Base-by-base conservation (phyloP, 2,329 filamentous ascomycete species). In the Cladosporium cucumerinum region DNA sequence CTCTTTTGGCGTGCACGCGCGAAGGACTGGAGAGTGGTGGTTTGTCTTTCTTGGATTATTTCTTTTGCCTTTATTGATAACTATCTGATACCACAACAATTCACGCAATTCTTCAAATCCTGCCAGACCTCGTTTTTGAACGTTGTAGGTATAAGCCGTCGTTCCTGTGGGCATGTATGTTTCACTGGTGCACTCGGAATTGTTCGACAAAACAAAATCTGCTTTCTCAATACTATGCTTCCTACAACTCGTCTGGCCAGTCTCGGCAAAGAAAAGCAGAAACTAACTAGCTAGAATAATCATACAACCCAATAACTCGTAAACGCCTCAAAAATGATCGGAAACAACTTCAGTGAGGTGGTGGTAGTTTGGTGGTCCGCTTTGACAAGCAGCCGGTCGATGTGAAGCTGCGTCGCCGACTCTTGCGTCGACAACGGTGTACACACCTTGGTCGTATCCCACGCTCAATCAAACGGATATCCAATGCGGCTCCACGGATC, bases 401-500 rank as follows among this genome's bases (percentile, higher is more conserved):
- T 11, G 26, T n/a, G 25, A 21, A 54, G 10, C 54, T 39, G 28
- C 30, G 18, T 8, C 5, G 30, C 11, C 18, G 4, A 34, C 12
- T 16, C n/a, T 16, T 21, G n/a, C 32, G 2, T 36, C 8, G 30
- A 10, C 49, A 10, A n/a, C 5, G 25, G 10, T 52, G 49, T 26
- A 4, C 11, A 14, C 21, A 10, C 28, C 51, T 7, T n/a, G n/a
- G 2, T 21, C 51, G 26, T n/a, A 10, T 21, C 12, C 30, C 32
- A 23, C n/a, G 26, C 36, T 49, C 57, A 60, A 32, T 61, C 46
- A n/a, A 61, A 61, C 2, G 58, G 46, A 36, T 61, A 61, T 12
- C 32, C 57, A 32, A 49, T 48, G 14, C 57, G 36, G 7, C n/a
- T 51, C 58, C 58, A 61, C 11, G 58, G 46, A 61, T 61, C 58